Evolutionary conservation across 2,329 filamentous ascomycete species (phyloP).

Genomic region (Mycocentrospora acerina): DNA sequence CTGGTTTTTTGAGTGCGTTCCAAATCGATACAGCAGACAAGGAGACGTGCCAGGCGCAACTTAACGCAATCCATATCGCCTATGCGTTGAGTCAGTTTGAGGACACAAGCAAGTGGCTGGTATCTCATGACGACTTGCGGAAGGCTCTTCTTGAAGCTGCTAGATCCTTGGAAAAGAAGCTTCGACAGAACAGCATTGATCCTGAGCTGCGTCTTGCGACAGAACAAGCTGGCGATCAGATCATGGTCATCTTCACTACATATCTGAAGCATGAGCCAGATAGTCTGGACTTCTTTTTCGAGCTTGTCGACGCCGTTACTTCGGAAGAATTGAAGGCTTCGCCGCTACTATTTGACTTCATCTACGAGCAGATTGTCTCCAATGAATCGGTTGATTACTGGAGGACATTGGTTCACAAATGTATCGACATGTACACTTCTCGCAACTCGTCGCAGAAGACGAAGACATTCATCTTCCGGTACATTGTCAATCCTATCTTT

Average conservation of each 20-base stretch:
- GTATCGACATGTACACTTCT: constrained; percentile 82
- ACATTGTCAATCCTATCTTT: constrained; percentile 93
- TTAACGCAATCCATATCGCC: constrained; percentile 86
- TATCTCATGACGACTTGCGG: constrained; percentile 59
- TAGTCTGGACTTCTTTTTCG: constrained; percentile 82
- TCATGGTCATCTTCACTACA: constrained; percentile 81
- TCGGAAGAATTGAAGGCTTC: constrained; percentile 78
- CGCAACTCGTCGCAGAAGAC: constrained; percentile 80
- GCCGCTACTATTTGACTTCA: constrained; percentile 74
- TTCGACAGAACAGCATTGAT: constrained; percentile 69
- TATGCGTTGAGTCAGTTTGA: constrained; percentile 72
- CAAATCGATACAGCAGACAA: constrained; percentile 65
- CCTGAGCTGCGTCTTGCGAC: constrained; percentile 76
- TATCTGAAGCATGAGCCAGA: constrained; percentile 73
- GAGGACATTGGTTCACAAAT: constrained; percentile 77
- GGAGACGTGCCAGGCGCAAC: constrained; percentile 72
- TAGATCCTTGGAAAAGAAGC: constrained; percentile 74
- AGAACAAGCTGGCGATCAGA: constrained; percentile 84
- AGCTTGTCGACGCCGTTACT: constrained; percentile 80
- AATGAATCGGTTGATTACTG: constrained; percentile 85
- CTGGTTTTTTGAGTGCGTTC: constrained; percentile 67
- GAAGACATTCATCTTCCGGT: constrained; percentile 88
- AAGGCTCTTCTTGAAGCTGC: constrained; percentile 63
- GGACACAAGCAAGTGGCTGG: constrained; percentile 67
- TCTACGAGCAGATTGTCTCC: constrained; percentile 82